Evolutionary conservation across 768 basidiomycete genomes (phyloP).

Genomic region (Trichaptum fuscoviolaceum): DNA sequence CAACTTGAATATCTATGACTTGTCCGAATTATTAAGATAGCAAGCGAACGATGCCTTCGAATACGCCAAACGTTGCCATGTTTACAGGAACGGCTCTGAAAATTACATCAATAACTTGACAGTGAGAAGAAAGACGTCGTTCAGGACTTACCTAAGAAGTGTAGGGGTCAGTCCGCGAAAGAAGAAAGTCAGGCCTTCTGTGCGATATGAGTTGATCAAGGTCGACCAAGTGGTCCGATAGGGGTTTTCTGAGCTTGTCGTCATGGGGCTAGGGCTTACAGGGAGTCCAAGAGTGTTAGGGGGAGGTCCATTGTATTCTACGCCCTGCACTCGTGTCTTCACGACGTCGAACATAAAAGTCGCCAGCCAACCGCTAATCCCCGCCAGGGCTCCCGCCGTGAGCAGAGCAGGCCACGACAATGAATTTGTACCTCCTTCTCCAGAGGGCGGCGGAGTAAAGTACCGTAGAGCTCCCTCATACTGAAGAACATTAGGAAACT

Average conservation of each 20-base stretch:
- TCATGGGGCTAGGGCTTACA: conserved; percentile 3
- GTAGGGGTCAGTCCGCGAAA: conserved; percentile 77
- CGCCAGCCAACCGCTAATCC: conserved; percentile 67
- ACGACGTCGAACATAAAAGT: conserved; percentile 90
- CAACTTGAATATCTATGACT: background rate
- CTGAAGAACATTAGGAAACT: conserved; percentile 24
- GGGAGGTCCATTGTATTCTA: conserved; percentile 8
- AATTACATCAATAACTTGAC: conserved; percentile 1
- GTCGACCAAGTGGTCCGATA: conserved; percentile 58
- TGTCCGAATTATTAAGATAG: conserved; percentile 19
- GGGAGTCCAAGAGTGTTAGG: conserved; percentile 4
- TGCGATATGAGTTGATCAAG: conserved; percentile 50
- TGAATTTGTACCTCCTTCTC: conserved; percentile 29
- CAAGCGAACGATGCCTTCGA: conserved; percentile 52
- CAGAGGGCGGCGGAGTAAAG: conserved; percentile 32
- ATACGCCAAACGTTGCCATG: conserved; percentile 74
- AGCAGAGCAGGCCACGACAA: conserved; percentile 55
- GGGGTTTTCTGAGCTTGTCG: conserved; percentile 32
- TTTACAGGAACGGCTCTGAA: conserved; percentile 78
- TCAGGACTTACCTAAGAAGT: conserved; percentile 55
- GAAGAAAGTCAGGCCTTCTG: conserved; percentile 67
- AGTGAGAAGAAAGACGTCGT: conserved; percentile 6
- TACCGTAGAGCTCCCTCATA: conserved; percentile 62
- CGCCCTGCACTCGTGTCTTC: conserved; percentile 82
- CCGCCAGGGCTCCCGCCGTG: conserved; percentile 71